Percentiles rank a stretch among this genome's conserved stretches.
Conservation (phyloP, 805 yeast species). For the Metschnikowia kofuensis region DNA sequence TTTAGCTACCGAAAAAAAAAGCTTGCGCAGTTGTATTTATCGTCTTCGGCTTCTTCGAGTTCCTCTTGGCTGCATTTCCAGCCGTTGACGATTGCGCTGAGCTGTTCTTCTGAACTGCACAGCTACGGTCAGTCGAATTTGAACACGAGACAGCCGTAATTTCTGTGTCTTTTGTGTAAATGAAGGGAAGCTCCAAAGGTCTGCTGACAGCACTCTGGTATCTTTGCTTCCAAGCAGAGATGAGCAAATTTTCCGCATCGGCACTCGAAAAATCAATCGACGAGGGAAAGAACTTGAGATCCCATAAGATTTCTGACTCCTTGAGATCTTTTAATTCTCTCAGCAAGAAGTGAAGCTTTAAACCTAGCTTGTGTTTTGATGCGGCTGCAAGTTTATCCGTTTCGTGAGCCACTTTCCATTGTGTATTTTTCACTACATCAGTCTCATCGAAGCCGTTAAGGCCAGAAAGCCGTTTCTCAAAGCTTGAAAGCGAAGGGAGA, state of each 20-base stretch:
- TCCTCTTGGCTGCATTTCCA: background rate
- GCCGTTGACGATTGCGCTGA: background rate
- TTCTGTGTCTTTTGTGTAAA: constrained; percentile 13
- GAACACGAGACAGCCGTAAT: background rate
- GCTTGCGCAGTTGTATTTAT: constrained; percentile 11
- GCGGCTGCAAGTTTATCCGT: constrained; percentile 11
- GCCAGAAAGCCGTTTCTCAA: constrained; percentile 2
- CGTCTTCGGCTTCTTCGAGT: constrained; percentile 4
- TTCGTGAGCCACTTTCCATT: constrained; percentile 20
- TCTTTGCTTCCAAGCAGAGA: constrained; percentile 17
- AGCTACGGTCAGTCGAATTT: too few species aligned
- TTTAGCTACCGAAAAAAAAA: constrained; percentile 6
- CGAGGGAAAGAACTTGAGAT: constrained; percentile 15
- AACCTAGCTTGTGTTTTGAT: constrained; percentile 24
- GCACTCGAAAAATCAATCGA: constrained; percentile 6
- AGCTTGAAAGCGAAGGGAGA: constrained; percentile 4
- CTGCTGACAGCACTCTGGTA: constrained; percentile 7
- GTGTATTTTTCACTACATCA: constrained; percentile 20
- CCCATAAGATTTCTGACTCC: constrained; percentile 12
- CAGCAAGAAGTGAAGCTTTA: constrained; percentile 22
- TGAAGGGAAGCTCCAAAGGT: constrained; percentile 10
- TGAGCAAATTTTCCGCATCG: constrained; percentile 3
- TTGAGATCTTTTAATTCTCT: constrained; percentile 1
- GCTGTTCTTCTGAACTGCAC: too few species aligned
- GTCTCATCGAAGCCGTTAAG: background rate